These are phyloP conservation scores for Dillenia turbinata DNA, from an alignment of 164 flowering plant genomes.

Conservation along the genomic window DNA sequence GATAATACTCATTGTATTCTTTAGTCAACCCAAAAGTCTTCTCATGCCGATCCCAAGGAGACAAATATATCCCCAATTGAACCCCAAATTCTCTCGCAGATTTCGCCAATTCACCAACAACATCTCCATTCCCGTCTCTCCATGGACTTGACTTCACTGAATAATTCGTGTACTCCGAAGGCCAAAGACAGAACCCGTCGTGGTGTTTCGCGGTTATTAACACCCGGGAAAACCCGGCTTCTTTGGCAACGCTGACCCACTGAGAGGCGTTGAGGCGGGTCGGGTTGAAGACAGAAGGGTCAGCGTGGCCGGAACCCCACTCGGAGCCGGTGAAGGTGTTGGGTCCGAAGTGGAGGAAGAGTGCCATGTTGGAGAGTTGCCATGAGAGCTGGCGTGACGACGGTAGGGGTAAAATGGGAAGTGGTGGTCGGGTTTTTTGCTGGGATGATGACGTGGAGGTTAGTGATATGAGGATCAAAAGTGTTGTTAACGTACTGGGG, in stretches of 20 bases:
- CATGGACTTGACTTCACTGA: slow-evolving; percentile 68
- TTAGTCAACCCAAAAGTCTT: slow-evolving; percentile 57
- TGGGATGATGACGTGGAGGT: slow-evolving; percentile 10
- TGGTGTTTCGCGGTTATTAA: slow-evolving; percentile 91
- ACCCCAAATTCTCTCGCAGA: slow-evolving; percentile 67
- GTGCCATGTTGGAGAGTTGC: slow-evolving; percentile 68
- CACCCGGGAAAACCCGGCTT: slow-evolving; percentile 62
- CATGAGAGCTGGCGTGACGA: slow-evolving; percentile 76
- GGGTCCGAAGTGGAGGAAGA: slow-evolving; percentile 94
- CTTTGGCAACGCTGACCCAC: slow-evolving; percentile 73
- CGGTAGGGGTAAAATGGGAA: slow-evolving; percentile 89
- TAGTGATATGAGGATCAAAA: background rate
- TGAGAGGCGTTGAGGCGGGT: slow-evolving; percentile 55
- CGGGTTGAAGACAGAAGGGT: slow-evolving; percentile 77
- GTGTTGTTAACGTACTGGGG: too few species aligned
- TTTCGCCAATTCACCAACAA: slow-evolving; percentile 58
- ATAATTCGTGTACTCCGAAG: slow-evolving; percentile 71
- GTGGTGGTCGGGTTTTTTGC: slow-evolving; percentile 52
- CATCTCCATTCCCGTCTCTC: slow-evolving; percentile 76
- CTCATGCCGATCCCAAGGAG: slow-evolving; percentile 99
- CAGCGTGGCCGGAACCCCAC: slow-evolving; percentile 79
- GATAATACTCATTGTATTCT: slow-evolving; percentile 81
- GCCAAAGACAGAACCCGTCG: slow-evolving; percentile 98
- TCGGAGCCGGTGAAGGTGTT: slow-evolving; percentile 94
- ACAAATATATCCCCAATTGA: slow-evolving; percentile 73